Conservation (phyloP, 1,284 basidiomycete species). For the Gomphus sp. region DNA sequence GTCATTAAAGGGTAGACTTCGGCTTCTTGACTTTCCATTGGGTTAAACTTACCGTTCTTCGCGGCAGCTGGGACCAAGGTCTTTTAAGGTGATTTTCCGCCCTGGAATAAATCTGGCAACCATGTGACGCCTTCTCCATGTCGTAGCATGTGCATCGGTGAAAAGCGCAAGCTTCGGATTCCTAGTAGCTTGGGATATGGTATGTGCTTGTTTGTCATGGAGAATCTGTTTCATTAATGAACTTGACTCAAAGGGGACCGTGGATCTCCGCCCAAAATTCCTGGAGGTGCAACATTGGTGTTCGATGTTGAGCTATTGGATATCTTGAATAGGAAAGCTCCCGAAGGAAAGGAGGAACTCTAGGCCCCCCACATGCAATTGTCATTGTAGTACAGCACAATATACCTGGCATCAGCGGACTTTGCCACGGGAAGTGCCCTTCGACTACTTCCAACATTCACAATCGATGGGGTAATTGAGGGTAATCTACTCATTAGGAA, state of each 20-base stretch:
- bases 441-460: not conserved
- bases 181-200: constrained; percentile 31
- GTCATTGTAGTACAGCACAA: not conserved
- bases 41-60: not conserved
- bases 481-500: too few relatives aligned
- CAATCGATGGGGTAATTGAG: too few relatives aligned
- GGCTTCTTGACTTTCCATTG: not conserved
- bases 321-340: constrained; percentile 27
- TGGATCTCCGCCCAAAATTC: constrained; percentile 36
- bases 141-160: constrained; percentile 35
- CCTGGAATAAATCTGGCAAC: not conserved
- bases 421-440: not conserved
- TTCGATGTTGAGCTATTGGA: constrained; percentile 40
- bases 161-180: constrained; percentile 38
- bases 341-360: constrained; percentile 6
- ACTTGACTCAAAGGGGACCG: constrained; percentile 24
- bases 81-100: constrained; percentile 24
- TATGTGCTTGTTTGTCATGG: constrained; percentile 12
- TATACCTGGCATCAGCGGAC: not conserved
- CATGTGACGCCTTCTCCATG: not conserved
- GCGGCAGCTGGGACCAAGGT: constrained; percentile 29
- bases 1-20: constrained; percentile 30
- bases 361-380: not conserved
- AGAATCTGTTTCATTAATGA: not conserved
- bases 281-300: constrained; percentile 34